Evolutionary conservation across 768 basidiomycete species (phyloP).

Genomic region (Kwoniella mangroviensis): DNA sequence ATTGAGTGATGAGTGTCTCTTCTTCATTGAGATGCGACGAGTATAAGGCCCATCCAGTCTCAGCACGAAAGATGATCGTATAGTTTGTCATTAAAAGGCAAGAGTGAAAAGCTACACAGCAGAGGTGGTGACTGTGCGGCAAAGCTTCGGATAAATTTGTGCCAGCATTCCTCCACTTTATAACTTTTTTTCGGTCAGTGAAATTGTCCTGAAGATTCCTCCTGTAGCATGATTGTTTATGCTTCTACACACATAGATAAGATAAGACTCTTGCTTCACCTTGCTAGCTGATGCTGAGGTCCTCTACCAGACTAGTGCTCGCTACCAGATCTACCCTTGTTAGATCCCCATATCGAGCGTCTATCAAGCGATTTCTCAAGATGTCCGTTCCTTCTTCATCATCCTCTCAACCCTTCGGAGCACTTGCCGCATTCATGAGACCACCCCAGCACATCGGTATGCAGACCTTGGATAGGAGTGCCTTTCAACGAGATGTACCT

Average conservation of each 20-base stretch:
- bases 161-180: neutral
- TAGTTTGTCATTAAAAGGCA: no score
- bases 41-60: no score
- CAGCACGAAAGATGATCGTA: no score
- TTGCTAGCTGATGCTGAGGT: constrained; percentile 9
- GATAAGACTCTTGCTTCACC: neutral
- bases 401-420: constrained; percentile 11
- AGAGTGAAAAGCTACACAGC: no score
- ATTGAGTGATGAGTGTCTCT: neutral
- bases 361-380: neutral
- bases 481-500: constrained; percentile 70
- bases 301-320: neutral
- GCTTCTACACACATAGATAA: neutral
- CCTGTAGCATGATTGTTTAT: neutral
- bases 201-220: neutral
- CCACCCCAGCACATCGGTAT: constrained; percentile 63
- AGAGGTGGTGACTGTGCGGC: neutral
- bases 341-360: neutral
- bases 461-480: constrained; percentile 63
- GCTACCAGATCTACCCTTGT: neutral
- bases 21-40: neutral
- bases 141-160: neutral
- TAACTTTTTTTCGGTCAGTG: neutral
- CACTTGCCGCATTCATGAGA: constrained; percentile 13
- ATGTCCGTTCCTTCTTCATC: constrained; percentile 23